Percentiles rank a stretch among this genome's conserved stretches.
phyloP scores from a whole-genome alignment of 2,329 filamentous ascomycete genomes.

The Diaporthe capsici region DNA sequence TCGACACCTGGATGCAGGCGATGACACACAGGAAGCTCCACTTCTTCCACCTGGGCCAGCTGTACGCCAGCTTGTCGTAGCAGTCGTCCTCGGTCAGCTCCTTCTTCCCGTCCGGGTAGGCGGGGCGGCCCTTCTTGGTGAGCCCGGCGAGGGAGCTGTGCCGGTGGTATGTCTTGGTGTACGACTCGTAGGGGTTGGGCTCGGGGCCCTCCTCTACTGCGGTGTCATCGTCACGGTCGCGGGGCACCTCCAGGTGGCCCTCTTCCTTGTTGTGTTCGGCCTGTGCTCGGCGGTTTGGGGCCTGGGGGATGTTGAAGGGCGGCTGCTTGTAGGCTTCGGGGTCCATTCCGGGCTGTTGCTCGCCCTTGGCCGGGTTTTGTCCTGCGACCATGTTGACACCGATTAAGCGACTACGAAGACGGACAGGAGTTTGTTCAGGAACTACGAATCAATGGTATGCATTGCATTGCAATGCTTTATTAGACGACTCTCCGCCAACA shows the following conservation, averaged over 20 bases:
- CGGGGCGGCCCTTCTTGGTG: not conserved
- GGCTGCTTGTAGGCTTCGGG: slow-evolving; percentile 24
- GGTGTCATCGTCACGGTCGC: not conserved
- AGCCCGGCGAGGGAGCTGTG: slow-evolving; percentile 18
- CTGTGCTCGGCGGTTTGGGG: not conserved
- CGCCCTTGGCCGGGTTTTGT: not conserved
- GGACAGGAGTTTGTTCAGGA: not conserved
- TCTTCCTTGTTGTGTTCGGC: slow-evolving; percentile 7
- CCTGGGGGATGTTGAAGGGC: slow-evolving; percentile 12
- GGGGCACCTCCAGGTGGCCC: not conserved
- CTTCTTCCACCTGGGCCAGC: slow-evolving; percentile 62
- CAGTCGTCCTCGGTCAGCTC: slow-evolving; percentile 62
- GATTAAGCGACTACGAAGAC: not conserved
- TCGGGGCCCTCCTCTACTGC: not conserved
- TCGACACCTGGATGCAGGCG: slow-evolving; percentile 67
- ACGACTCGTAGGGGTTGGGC: not conserved
- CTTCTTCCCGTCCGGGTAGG: slow-evolving; percentile 49
- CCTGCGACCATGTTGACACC: slow-evolving; percentile 2
- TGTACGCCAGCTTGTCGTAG: slow-evolving; percentile 61
- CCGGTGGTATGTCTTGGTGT: not conserved
- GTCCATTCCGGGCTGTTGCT: slow-evolving; percentile 1
- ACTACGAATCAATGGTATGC: not conserved
- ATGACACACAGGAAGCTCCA: slow-evolving; percentile 66
- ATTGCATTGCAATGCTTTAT: slow-evolving; percentile 1
- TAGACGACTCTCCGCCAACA: not conserved